Percentiles rank a stretch among this genome's conserved stretches.
phyloP scores from a whole-genome alignment of 2,329 filamentous ascomycete species.

The Botrytis cinerea region DNA sequence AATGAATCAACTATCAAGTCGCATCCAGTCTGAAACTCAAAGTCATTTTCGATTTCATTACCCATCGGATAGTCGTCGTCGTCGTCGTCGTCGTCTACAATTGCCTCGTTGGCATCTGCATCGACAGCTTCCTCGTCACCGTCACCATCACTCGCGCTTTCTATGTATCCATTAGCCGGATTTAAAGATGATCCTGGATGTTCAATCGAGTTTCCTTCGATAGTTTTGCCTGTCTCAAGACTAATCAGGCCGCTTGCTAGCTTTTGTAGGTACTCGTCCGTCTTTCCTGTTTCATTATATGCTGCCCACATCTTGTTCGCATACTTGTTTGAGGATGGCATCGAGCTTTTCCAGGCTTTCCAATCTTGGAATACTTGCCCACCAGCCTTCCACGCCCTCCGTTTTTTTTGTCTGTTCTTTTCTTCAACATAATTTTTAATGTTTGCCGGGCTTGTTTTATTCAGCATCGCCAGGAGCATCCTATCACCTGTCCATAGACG shows the following conservation, averaged over 20 bases:
- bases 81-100: background rate
- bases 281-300: background rate
- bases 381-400: background rate
- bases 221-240: constrained; percentile 1
- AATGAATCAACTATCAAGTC: background rate
- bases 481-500: background rate
- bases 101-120: background rate
- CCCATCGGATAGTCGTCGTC: background rate
- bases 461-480: constrained; percentile 2
- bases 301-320: constrained; percentile 4
- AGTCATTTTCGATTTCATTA: background rate
- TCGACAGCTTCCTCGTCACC: background rate
- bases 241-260: constrained; percentile 1
- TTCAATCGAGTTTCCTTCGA: background rate
- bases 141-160: background rate
- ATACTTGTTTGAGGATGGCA: background rate
- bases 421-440: constrained; percentile 1
- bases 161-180: background rate
- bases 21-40: background rate
- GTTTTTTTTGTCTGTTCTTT: background rate
- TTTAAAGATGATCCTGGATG: background rate
- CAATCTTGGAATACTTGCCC: background rate
- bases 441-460: background rate
- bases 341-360: background rate
- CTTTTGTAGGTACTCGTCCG: background rate